phyloP scores from a whole-genome alignment of 129 eudicot species.

The Flaveria trinervia region DNA sequence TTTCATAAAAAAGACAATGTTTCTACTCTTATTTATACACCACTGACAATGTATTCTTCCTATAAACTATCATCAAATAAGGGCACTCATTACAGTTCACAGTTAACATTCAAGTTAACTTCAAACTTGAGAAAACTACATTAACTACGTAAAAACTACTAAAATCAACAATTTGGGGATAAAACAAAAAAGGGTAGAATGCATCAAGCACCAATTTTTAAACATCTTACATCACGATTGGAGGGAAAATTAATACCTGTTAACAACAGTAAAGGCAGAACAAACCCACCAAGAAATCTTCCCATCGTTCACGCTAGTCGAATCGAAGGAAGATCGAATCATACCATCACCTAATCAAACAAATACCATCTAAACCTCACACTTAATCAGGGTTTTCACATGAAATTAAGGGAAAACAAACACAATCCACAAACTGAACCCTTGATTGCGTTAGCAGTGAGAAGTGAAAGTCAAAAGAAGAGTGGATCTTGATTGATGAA shows the following conservation, averaged over 20 bases:
- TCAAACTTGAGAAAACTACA: background rate
- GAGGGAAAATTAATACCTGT: conserved; percentile 49
- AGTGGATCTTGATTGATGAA: conserved; percentile 32
- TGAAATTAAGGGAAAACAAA: conserved; percentile 1
- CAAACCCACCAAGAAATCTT: conserved; percentile 61
- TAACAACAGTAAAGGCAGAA: conserved; percentile 77
- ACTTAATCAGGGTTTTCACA: background rate
- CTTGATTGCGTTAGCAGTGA: conserved; percentile 21
- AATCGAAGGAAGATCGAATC: conserved; percentile 30
- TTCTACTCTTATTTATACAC: background rate
- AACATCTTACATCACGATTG: background rate
- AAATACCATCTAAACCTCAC: background rate
- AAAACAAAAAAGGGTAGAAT: background rate
- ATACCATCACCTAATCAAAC: conserved; percentile 32
- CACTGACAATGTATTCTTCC: background rate
- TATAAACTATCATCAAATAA: background rate
- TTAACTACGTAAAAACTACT: background rate
- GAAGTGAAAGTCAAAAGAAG: conserved; percentile 22
- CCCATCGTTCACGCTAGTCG: conserved; percentile 48
- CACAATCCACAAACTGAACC: background rate
- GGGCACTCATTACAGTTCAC: background rate
- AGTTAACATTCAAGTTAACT: background rate
- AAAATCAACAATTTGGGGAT: background rate
- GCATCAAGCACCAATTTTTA: background rate
- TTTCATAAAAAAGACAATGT: background rate